These are phyloP conservation scores for Cinnamomum micranthum DNA, from an alignment of 164 flowering plant species.

Conservation along the genomic window DNA sequence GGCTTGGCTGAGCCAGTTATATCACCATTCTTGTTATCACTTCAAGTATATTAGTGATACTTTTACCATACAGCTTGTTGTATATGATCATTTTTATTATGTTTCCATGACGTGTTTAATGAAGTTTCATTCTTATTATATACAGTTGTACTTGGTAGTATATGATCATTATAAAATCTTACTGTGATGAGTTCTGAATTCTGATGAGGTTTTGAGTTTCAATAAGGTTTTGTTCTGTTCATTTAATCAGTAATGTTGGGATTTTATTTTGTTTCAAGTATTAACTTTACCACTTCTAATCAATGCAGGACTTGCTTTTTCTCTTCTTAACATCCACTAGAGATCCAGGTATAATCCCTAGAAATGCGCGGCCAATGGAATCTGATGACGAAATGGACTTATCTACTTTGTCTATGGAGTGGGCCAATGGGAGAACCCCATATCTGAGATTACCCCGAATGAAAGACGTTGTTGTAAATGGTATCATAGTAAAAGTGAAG, in stretches of 20 bases:
- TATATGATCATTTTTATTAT: too few species aligned
- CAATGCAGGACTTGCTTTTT: slow-evolving; percentile 70
- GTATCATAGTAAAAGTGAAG: slow-evolving; percentile 68
- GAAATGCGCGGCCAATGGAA: slow-evolving; percentile 67
- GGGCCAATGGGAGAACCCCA: slow-evolving; percentile 64
- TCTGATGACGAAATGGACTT: slow-evolving; percentile 46
- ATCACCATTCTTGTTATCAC: too few species aligned
- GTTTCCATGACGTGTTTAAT: too few species aligned
- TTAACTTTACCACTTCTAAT: background rate
- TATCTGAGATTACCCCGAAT: slow-evolving; percentile 58
- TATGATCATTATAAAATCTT: too few species aligned
- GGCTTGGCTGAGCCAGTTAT: too few species aligned
- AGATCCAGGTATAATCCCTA: slow-evolving; percentile 95
- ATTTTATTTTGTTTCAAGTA: background rate
- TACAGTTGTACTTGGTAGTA: too few species aligned
- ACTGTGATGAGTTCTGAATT: too few species aligned
- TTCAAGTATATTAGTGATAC: too few species aligned
- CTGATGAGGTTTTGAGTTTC: too few species aligned
- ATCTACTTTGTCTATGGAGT: slow-evolving; percentile 72
- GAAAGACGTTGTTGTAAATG: slow-evolving; percentile 70
- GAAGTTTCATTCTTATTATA: too few species aligned
- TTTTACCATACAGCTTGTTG: too few species aligned
- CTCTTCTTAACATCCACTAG: slow-evolving; percentile 78
- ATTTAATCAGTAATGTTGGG: background rate
- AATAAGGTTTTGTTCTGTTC: background rate